phyloP scores from a whole-genome alignment of 1,284 basidiomycete species.

The Apiotrichum gamsii region DNA sequence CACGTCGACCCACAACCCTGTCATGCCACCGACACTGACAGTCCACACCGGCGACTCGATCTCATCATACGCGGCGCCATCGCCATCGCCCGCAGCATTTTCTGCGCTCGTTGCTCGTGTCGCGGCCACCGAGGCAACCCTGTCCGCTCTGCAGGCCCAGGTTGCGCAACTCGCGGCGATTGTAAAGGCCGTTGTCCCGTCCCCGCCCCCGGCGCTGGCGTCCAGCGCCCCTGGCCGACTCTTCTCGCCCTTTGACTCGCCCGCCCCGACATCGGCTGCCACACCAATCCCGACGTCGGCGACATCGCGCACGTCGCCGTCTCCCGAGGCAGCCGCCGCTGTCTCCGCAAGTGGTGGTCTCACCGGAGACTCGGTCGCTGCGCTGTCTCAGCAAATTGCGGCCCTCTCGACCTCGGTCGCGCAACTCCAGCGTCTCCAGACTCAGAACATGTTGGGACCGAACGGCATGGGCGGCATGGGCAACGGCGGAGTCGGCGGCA shows the following conservation, averaged over 20 bases:
- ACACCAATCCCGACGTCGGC: neutral
- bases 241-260: slow-evolving; percentile 18
- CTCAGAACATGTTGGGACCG: slow-evolving; percentile 7
- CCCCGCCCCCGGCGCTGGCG: neutral
- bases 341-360: too few species aligned
- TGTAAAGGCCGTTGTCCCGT: slow-evolving; percentile 18
- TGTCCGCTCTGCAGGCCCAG: slow-evolving; percentile 32
- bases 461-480: neutral
- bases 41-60: too few species aligned
- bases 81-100: slow-evolving; percentile 13
- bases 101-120: slow-evolving; percentile 32
- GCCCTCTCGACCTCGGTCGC: slow-evolving; percentile 79
- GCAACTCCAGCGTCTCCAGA: slow-evolving; percentile 53
- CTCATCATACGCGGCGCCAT: too few species aligned
- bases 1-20: too few species aligned
- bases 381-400: slow-evolving; percentile 70
- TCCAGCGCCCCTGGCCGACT: neutral
- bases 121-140: slow-evolving; percentile 30
- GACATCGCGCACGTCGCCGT: slow-evolving; percentile 4
- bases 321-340: neutral
- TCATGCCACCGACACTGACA: too few species aligned
- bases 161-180: slow-evolving; percentile 27
- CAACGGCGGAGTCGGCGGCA: slow-evolving; percentile 2
- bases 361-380: too few species aligned
- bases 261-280: slow-evolving; percentile 4